Conservation (phyloP, 1,139 yeast genomes). For the Diutina catenulata region DNA sequence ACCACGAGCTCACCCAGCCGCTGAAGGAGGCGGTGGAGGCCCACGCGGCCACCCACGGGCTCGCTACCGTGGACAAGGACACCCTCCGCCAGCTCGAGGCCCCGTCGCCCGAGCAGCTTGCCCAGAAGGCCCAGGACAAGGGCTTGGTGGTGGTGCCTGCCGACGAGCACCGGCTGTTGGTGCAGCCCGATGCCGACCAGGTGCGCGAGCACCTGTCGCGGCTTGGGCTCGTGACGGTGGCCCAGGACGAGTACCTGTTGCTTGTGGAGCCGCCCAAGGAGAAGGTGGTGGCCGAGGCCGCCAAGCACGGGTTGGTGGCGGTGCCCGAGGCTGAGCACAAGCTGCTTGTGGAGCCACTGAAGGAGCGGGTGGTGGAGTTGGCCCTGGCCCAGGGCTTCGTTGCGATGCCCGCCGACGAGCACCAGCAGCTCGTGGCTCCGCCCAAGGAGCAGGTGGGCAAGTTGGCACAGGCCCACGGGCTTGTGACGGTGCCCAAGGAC, state of each 20-base stretch:
- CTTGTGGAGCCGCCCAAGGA: constrained; percentile 5
- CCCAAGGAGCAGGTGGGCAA: no score
- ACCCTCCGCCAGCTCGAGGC: no score
- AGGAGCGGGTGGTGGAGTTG: background rate
- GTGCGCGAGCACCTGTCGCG: no score
- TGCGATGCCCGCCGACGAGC: constrained; percentile 1
- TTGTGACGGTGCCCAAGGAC: background rate
- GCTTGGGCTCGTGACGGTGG: constrained; percentile 6
- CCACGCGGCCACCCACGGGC: no score
- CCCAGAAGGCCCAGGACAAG: background rate
- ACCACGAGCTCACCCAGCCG: no score
- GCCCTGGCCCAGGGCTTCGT: constrained; percentile 2
- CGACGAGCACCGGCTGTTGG: no score
- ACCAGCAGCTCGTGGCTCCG: no score
- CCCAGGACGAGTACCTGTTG: constrained; percentile 6
- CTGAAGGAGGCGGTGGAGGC: no score
- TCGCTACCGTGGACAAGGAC: no score
- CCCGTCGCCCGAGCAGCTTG: background rate
- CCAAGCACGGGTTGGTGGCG: constrained; percentile 10
- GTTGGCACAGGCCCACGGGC: background rate
- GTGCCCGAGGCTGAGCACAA: constrained; percentile 9
- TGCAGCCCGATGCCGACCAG: no score
- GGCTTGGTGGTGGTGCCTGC: no score
- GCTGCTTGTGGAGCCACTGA: background rate
- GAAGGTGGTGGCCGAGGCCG: constrained; percentile 8